Conservation (phyloP, 331 rosid species). For the Acacia concinna region DNA sequence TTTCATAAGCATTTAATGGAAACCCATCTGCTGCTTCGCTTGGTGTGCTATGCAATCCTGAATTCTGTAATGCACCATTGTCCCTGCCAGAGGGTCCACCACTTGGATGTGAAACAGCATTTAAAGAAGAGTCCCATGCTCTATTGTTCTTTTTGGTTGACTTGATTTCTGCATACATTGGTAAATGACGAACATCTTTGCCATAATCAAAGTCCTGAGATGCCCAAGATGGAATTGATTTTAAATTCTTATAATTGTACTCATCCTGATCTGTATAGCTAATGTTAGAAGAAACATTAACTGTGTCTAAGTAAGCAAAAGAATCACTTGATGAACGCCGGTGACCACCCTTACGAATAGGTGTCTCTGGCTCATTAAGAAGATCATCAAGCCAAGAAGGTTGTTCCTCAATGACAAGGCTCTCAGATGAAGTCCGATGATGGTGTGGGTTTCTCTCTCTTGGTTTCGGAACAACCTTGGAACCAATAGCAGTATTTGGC, state of each 20-base stretch:
- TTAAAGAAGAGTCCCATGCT: constrained; percentile 61
- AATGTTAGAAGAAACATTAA: constrained; percentile 41
- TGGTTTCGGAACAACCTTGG: constrained; percentile 59
- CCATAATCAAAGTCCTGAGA: constrained; percentile 64
- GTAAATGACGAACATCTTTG: constrained; percentile 58
- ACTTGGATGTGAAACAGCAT: constrained; percentile 37
- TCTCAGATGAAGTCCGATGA: constrained; percentile 79
- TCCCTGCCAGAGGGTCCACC: constrained; percentile 52
- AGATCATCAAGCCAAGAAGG: constrained; percentile 96
- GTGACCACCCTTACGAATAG: constrained; percentile 71
- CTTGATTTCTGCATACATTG: constrained; percentile 50
- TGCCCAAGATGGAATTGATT: constrained; percentile 55
- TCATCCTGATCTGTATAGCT: constrained; percentile 54
- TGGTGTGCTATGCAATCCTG: constrained; percentile 50
- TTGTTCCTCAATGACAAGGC: constrained; percentile 72
- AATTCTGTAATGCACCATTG: constrained; percentile 47
- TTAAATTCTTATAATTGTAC: constrained; percentile 42
- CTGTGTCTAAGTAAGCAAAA: constrained; percentile 58
- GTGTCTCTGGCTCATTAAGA: constrained; percentile 86
- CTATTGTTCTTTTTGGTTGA: constrained; percentile 57
- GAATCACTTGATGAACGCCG: constrained; percentile 96
- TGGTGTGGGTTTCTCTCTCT: constrained; percentile 66
- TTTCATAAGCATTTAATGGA: constrained; percentile 48
- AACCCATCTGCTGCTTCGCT: constrained; percentile 58
- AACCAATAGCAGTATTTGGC: constrained; percentile 44